Evolutionary conservation across 257 asterid genomes (phyloP).

Genomic region (Lycium barbarum): DNA sequence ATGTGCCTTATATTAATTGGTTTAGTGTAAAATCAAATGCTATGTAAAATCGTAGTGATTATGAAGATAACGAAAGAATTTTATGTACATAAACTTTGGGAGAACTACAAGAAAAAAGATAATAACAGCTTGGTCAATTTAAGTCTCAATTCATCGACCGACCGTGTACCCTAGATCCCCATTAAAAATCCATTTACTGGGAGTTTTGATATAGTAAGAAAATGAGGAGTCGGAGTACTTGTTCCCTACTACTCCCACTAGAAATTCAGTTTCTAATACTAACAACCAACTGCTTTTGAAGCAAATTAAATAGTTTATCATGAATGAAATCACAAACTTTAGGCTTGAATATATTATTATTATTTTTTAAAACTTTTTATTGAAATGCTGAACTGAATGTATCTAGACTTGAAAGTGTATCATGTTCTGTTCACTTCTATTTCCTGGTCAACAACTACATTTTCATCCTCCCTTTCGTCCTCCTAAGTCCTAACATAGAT

Average conservation of each 20-base stretch:
- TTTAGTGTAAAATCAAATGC: no score
- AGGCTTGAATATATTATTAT: not conserved
- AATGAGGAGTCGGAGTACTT: not conserved
- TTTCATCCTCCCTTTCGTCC: not conserved
- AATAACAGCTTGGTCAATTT: no score
- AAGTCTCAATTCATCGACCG: no score
- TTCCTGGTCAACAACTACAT: not conserved
- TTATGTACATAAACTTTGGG: no score
- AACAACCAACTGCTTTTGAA: not conserved
- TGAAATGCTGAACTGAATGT: not conserved
- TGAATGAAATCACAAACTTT: not conserved
- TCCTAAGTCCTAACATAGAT: not conserved
- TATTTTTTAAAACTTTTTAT: not conserved
- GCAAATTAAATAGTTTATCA: no score
- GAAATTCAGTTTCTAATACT: not conserved
- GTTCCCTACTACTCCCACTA: not conserved
- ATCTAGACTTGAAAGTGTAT: constrained; percentile 10
- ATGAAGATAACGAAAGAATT: no score
- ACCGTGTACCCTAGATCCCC: no score
- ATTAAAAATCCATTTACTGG: not conserved
- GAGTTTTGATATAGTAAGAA: not conserved
- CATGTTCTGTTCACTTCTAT: not conserved
- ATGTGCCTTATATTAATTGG: not conserved
- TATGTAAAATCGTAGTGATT: no score
- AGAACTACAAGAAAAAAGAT: no score